Evolutionary conservation across 805 yeast species (phyloP).

Genomic region (Ogataea dorogensis): DNA sequence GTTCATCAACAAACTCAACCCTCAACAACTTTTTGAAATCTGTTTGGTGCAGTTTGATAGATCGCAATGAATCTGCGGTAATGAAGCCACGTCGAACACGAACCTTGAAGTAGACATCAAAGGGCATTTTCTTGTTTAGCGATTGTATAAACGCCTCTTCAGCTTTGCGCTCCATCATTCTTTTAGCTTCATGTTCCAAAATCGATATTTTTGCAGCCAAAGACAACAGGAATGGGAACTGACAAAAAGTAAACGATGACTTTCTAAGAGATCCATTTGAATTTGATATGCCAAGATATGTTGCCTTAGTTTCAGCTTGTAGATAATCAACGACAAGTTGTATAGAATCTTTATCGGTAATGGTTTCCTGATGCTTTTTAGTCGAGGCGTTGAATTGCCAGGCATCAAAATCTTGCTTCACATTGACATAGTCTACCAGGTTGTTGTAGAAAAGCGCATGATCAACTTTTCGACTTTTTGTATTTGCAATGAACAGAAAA

Average conservation of each 20-base stretch:
- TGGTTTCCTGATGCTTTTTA: slow-evolving; percentile 16
- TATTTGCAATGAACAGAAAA: slow-evolving; percentile 55
- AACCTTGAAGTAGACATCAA: slow-evolving; percentile 69
- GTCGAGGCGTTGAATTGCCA: slow-evolving; percentile 59
- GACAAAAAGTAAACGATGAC: slow-evolving; percentile 61
- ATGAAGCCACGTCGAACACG: slow-evolving; percentile 65
- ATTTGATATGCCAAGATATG: slow-evolving; percentile 36
- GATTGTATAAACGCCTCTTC: slow-evolving; percentile 86
- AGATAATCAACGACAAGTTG: slow-evolving; percentile 47
- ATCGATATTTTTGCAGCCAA: slow-evolving; percentile 80
- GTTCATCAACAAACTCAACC: slow-evolving; percentile 82
- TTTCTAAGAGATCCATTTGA: slow-evolving; percentile 24
- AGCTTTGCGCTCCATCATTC: slow-evolving; percentile 81
- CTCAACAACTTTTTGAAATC: slow-evolving; percentile 73
- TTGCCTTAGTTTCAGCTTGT: slow-evolving; percentile 33
- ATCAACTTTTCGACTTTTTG: slow-evolving; percentile 32
- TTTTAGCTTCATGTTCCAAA: slow-evolving; percentile 75
- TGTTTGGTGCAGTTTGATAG: slow-evolving; percentile 50
- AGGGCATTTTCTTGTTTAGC: slow-evolving; percentile 54
- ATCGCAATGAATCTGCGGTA: slow-evolving; percentile 70
- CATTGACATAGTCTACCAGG: slow-evolving; percentile 74
- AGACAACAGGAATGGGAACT: slow-evolving; percentile 78
- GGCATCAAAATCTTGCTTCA: slow-evolving; percentile 74
- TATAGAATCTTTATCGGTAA: slow-evolving; percentile 25
- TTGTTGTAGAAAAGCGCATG: slow-evolving; percentile 68